phyloP scores from a whole-genome alignment of 1,139 yeast genomes.

The Yueomyces sp. region DNA sequence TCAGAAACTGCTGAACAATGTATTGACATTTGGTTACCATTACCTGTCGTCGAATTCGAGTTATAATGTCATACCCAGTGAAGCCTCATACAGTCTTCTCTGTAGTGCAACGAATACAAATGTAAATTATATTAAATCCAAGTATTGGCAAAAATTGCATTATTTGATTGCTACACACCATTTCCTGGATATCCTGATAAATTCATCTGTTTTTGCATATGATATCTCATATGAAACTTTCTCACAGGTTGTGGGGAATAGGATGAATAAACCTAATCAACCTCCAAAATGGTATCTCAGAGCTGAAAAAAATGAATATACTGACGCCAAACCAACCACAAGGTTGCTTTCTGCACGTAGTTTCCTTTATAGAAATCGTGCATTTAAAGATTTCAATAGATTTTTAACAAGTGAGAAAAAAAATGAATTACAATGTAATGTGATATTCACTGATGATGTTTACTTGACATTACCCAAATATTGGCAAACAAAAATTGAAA shows the following conservation, averaged over 20 bases:
- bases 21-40: slow-evolving; percentile 17
- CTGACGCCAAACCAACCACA: no score
- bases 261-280: slow-evolving; percentile 12
- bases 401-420: slow-evolving; percentile 1
- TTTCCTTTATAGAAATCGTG: slow-evolving; percentile 7
- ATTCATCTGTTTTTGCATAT: slow-evolving; percentile 13
- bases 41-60: no score
- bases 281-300: slow-evolving; percentile 11
- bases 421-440: slow-evolving; percentile 3
- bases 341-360: slow-evolving; percentile 1
- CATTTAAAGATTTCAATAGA: slow-evolving; percentile 1
- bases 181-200: slow-evolving; percentile 15
- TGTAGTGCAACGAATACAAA: slow-evolving; percentile 6
- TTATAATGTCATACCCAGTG: no score
- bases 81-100: no score
- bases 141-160: slow-evolving; percentile 15
- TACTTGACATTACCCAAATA: not conserved
- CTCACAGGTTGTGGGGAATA: slow-evolving; percentile 18
- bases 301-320: no score
- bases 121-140: slow-evolving; percentile 11
- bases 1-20: slow-evolving; percentile 10
- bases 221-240: slow-evolving; percentile 6
- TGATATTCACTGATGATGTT: slow-evolving; percentile 5
- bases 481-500: slow-evolving; percentile 1
- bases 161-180: slow-evolving; percentile 13